Percentiles rank a stretch among this genome's conserved stretches.
phyloP scores from a whole-genome alignment of 495 filamentous ascomycete species.

The Aspergillus conjunctus region DNA sequence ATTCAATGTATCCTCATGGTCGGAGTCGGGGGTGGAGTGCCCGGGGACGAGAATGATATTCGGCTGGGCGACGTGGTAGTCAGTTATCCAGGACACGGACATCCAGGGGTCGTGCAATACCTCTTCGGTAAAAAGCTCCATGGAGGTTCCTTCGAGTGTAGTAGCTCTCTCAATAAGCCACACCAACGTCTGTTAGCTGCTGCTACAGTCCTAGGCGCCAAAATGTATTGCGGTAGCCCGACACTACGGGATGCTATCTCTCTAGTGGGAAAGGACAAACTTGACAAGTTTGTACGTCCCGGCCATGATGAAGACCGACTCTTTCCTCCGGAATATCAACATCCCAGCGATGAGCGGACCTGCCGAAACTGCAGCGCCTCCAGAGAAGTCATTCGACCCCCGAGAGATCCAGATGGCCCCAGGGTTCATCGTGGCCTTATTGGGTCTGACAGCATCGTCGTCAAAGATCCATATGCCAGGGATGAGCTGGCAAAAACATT shows the following conservation, averaged over 20 bases:
- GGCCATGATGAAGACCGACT: background rate
- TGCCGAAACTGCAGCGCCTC: background rate
- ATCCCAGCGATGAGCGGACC: background rate
- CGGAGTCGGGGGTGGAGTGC: constrained; percentile 1
- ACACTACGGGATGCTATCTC: background rate
- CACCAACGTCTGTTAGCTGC: background rate
- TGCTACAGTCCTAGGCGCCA: background rate
- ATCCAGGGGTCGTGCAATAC: background rate
- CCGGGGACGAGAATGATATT: background rate
- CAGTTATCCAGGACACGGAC: background rate
- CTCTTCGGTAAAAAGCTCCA: background rate
- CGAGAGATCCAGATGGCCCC: background rate
- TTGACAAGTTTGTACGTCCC: background rate
- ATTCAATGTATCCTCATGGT: constrained; percentile 1
- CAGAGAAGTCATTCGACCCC: background rate
- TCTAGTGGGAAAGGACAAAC: background rate
- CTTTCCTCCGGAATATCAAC: background rate
- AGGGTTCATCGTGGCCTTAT: constrained; percentile 10
- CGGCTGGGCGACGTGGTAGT: constrained; percentile 4
- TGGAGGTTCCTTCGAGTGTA: background rate
- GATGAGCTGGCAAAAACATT: constrained; percentile 1
- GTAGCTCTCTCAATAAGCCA: background rate
- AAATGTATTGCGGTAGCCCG: background rate
- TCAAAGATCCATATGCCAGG: constrained; percentile 1
- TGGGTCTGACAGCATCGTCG: constrained; percentile 4